These are phyloP conservation scores for Phylloporus sp. DNA, from an alignment of 1,284 basidiomycete species.

Conservation along the genomic window DNA sequence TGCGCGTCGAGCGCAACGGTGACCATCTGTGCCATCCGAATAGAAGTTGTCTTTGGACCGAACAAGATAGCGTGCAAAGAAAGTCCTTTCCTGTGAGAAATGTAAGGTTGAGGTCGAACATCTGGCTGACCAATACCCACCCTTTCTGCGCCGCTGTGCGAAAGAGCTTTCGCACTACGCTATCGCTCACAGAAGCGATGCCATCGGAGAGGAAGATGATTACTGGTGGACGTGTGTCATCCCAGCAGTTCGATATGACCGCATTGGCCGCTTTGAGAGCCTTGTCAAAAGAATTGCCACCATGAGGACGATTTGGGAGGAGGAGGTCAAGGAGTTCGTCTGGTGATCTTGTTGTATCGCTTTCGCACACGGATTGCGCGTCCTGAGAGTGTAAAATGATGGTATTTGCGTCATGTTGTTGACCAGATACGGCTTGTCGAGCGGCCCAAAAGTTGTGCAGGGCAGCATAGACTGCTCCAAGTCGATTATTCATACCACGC, in stretches of 20 bases:
- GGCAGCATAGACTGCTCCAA: conserved; percentile 64
- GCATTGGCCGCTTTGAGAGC: conserved; percentile 50
- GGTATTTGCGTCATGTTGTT: conserved; percentile 61
- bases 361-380: conserved; percentile 42
- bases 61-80: conserved; percentile 68
- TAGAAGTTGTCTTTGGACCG: conserved; percentile 46
- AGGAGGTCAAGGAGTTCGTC: conserved; percentile 53
- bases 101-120: neutral
- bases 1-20: conserved; percentile 59
- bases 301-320: conserved; percentile 42
- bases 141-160: conserved; percentile 51
- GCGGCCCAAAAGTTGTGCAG: conserved; percentile 61
- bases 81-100: conserved; percentile 54
- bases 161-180: conserved; percentile 51
- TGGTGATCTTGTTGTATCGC: conserved; percentile 56
- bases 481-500: conserved; percentile 51
- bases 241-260: conserved; percentile 56
- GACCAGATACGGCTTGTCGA: conserved; percentile 46
- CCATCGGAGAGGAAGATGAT: conserved; percentile 70
- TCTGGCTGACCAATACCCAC: conserved; percentile 40
- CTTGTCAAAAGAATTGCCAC: conserved; percentile 55
- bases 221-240: conserved; percentile 59
- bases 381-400: conserved; percentile 56
- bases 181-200: conserved; percentile 44
- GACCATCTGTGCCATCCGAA: conserved; percentile 55